Evolutionary conservation across 176 grass and related monocot genomes (phyloP).

Genomic region (Hordeum marinum): DNA sequence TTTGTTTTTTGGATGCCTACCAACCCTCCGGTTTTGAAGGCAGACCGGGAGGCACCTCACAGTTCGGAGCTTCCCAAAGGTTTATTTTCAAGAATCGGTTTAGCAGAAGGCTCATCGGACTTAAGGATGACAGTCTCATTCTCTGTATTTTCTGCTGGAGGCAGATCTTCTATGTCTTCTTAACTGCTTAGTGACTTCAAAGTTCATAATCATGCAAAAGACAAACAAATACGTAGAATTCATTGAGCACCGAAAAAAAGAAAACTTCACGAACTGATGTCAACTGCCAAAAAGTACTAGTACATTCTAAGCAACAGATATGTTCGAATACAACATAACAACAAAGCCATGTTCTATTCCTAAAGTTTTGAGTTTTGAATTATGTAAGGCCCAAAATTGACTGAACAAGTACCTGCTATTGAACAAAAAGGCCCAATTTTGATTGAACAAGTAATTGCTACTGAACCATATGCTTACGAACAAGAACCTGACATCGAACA

Average conservation of each 20-base stretch:
- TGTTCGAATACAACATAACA: not conserved
- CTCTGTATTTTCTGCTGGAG: slow-evolving; percentile 14
- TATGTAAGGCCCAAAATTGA: not conserved
- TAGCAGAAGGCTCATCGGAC: not conserved
- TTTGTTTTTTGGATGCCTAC: slow-evolving; percentile 67
- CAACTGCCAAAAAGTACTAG: not conserved
- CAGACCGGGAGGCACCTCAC: not conserved
- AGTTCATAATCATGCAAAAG: slow-evolving; percentile 21
- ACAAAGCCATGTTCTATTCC: not conserved
- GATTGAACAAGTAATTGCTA: too few relatives aligned
- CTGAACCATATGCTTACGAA: too few relatives aligned
- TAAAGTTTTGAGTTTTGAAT: not conserved
- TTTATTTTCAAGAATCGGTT: not conserved
- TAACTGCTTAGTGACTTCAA: slow-evolving; percentile 60
- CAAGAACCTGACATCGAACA: too few relatives aligned
- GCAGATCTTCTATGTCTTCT: slow-evolving; percentile 43
- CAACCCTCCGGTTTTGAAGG: slow-evolving; percentile 43
- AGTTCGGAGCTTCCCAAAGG: slow-evolving; percentile 14
- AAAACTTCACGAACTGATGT: not conserved
- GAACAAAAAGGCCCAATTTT: too few relatives aligned
- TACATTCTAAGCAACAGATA: not conserved
- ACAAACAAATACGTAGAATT: slow-evolving; percentile 1
- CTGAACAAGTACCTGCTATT: too few relatives aligned
- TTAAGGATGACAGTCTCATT: not conserved
- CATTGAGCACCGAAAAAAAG: not conserved